Percentiles rank a stretch among this genome's conserved stretches.
Evolutionary conservation across 371 early-diverging fungal species (phyloP).

Genomic region (Zancudomyces culisetae): DNA sequence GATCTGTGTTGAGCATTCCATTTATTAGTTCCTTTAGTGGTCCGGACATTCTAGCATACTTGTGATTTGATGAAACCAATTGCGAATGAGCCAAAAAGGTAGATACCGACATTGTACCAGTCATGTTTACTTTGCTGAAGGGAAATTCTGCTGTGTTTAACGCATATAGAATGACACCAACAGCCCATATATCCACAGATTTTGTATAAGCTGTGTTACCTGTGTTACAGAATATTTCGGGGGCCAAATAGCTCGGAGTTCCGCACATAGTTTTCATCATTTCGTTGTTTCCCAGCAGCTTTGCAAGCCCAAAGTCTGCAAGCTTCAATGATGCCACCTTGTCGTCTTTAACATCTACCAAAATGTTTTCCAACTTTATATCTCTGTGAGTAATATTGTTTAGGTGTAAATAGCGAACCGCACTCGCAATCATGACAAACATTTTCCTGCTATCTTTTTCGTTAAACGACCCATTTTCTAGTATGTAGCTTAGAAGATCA

Average conservation of each 20-base stretch:
- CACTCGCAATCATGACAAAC: conserved; percentile 17
- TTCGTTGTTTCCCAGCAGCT: conserved; percentile 23
- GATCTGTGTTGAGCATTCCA: conserved; percentile 15
- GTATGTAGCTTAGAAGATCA: conserved; percentile 15
- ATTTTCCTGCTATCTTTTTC: conserved; percentile 11
- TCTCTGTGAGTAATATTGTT: conserved; percentile 24
- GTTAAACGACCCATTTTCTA: conserved; percentile 14
- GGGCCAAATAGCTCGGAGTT: conserved; percentile 82
- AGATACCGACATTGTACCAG: conserved; percentile 6
- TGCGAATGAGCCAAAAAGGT: conserved; percentile 7
- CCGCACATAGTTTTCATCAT: conserved; percentile 84
- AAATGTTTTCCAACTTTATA: conserved; percentile 23
- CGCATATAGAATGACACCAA: conserved; percentile 83
- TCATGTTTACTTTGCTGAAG: conserved; percentile 27
- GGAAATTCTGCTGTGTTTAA: conserved; percentile 68
- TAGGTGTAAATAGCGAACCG: conserved; percentile 21
- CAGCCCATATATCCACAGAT: conserved; percentile 89
- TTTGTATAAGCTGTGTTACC: conserved; percentile 43
- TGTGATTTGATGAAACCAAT: conserved; percentile 7
- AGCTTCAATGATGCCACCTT: neutral
- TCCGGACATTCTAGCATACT: conserved; percentile 6
- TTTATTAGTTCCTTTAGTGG: conserved; percentile 8
- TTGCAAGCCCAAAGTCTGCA: conserved; percentile 15
- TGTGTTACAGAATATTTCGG: conserved; percentile 38
- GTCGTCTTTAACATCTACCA: conserved; percentile 9